Evolutionary conservation across 2,329 filamentous ascomycete genomes (phyloP), one percentile per base, ranked within the genome.

Genomic region (Stachybotrys elegans): DNA sequence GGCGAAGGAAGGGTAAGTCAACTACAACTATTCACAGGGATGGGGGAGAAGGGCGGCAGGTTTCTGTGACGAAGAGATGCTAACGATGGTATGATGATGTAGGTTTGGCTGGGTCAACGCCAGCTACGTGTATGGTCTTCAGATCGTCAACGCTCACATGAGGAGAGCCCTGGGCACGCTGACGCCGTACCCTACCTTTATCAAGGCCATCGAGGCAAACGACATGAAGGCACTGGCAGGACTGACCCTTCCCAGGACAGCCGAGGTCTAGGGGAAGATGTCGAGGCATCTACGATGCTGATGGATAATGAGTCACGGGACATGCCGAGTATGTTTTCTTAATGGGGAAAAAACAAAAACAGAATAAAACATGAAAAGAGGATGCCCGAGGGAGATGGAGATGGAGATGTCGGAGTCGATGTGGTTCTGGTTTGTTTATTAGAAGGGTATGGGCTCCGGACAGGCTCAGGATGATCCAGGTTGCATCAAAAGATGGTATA

Each of bases 61-160:
- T 27, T 4, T 12, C 22, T 45, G 7, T 31, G 34, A 22, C 40
- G 34, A 31, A 21, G n/a, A 32, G 5, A 27, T 50, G 47, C 62
- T 69, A 49, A 69, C 54, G 21, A 13, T 23, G 40, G n/a, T n/a
- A 39, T 6, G 9, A 25, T 43, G 46, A 22, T 45, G 40, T 59
- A 95, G 92, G 46, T 98, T 98, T 61, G 93, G 92, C 42, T 98
- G 93, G 93, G 93, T 97, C 58, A 98, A 98, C 62, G 92, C 93
- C 57, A 96, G 91, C 62, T 98, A 95, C 63, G 87, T 97, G 45
- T 94, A 94, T 60, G 93, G 92, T 32, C 75, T 97, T 48, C 84
- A 91, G 53, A 87, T 96, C 54, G 76, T 95, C 48, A 91, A 87
- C 56, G 86, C 88, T 23, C 89, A 95, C 66, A 91, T 93, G 81